Evolutionary conservation across 1,139 yeast species (phyloP).

Genomic region (Hansenula lynferdii): DNA sequence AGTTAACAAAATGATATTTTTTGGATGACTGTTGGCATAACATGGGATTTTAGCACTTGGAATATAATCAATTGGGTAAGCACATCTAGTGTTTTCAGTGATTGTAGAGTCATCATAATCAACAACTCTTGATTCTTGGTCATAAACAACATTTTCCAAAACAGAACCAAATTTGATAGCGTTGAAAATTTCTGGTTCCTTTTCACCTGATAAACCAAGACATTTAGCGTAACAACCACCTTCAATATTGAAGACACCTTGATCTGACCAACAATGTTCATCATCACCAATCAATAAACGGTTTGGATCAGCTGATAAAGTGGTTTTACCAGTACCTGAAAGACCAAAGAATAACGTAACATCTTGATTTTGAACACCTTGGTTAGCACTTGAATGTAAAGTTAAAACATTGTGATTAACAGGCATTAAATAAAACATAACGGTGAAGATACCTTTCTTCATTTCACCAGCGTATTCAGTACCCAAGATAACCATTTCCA

Average conservation of each 20-base stretch:
- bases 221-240: constrained; percentile 99
- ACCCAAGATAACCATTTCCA: constrained; percentile 99
- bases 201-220: constrained; percentile 82
- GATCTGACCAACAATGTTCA: constrained; percentile 99
- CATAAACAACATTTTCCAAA: constrained; percentile 89
- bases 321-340: constrained; percentile 98
- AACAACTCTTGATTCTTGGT: constrained; percentile 72
- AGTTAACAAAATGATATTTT: constrained; percentile 86
- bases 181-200: constrained; percentile 96
- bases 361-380: constrained; percentile 58
- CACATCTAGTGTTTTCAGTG: constrained; percentile 98
- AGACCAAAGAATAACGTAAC: constrained; percentile 95
- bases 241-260: constrained; percentile 98
- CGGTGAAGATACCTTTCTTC: constrained; percentile 99
- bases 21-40: constrained; percentile 84
- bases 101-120: constrained; percentile 79
- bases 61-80: constrained; percentile 95
- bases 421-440: constrained; percentile 98
- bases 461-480: constrained; percentile 99
- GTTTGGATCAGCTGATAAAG: constrained; percentile 93
- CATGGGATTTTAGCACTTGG: constrained; percentile 97
- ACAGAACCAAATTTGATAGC: constrained; percentile 94
- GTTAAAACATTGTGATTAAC: constrained; percentile 88
- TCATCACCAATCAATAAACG: constrained; percentile 96
- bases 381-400: constrained; percentile 93